phyloP scores from a whole-genome alignment of 768 basidiomycete species.

The Russula griseocarnosa region DNA sequence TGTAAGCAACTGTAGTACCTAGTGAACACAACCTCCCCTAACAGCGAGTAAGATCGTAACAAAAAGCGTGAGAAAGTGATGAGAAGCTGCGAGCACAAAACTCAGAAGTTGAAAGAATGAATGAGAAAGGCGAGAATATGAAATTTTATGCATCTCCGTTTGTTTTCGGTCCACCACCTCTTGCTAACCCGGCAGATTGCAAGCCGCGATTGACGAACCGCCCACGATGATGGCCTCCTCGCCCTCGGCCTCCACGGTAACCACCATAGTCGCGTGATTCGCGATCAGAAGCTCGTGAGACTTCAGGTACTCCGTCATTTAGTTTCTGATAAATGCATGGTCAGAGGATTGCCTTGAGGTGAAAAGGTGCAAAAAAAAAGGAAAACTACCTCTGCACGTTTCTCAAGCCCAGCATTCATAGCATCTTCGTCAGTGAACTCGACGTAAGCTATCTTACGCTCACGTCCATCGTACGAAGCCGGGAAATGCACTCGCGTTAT shows the following conservation, averaged over 20 bases:
- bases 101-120: background rate
- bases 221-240: conserved; percentile 45
- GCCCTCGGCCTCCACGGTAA: conserved; percentile 47
- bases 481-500: conserved; percentile 69
- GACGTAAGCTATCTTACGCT: conserved; percentile 68
- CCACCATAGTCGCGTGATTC: conserved; percentile 36
- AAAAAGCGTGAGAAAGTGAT: conserved; percentile 9
- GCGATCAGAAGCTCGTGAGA: conserved; percentile 59
- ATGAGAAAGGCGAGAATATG: background rate
- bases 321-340: conserved; percentile 50
- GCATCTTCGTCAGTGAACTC: conserved; percentile 87
- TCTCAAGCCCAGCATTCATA: conserved; percentile 75
- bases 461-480: conserved; percentile 43
- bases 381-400: conserved; percentile 61
- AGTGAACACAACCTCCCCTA: conserved; percentile 11
- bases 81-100: background rate
- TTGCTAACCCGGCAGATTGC: conserved; percentile 63
- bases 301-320: conserved; percentile 59
- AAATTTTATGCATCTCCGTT: conserved; percentile 33
- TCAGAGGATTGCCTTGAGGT: conserved; percentile 21
- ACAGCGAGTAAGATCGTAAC: conserved; percentile 17
- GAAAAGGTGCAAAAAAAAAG: conserved; percentile 28
- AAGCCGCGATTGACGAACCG: conserved; percentile 64
- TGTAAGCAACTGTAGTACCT: conserved; percentile 23
- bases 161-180: conserved; percentile 30